Percentiles rank a stretch among this genome's conserved stretches.
Conservation (phyloP, 2,329 filamentous ascomycete species). For the Taxawa tesnikishii region DNA sequence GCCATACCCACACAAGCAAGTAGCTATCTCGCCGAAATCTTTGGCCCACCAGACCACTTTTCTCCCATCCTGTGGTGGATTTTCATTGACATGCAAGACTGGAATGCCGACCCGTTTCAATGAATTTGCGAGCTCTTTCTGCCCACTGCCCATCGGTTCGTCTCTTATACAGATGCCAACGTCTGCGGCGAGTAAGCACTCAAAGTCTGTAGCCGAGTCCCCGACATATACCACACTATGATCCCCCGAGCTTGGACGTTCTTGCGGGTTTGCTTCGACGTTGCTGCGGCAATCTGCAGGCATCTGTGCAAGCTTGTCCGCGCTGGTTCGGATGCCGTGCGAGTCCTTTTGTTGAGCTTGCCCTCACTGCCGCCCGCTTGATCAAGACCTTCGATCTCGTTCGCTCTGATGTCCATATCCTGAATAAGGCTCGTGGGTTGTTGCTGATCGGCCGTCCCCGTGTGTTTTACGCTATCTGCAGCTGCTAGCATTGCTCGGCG, state of each 20-base stretch:
- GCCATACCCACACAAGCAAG: no score
- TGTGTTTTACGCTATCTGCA: background rate
- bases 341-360: constrained; percentile 12
- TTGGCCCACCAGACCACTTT: background rate
- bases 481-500: constrained; percentile 9
- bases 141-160: constrained; percentile 22
- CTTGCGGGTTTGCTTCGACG: background rate
- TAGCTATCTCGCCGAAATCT: constrained; percentile 1
- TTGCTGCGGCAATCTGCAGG: constrained; percentile 3
- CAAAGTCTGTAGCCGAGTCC: constrained; percentile 36
- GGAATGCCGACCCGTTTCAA: constrained; percentile 13
- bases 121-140: constrained; percentile 19
- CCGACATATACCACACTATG: constrained; percentile 29
- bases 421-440: constrained; percentile 6
- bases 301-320: constrained; percentile 25
- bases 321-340: constrained; percentile 23
- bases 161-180: constrained; percentile 34
- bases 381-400: constrained; percentile 21
- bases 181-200: constrained; percentile 30
- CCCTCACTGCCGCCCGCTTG: constrained; percentile 16
- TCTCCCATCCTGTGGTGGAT: background rate
- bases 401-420: constrained; percentile 16
- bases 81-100: background rate
- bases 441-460: no score
- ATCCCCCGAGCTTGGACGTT: constrained; percentile 2